Evolutionary conservation across 257 asterid species (phyloP).

Genomic region (Nicotiana tomentosiformis): DNA sequence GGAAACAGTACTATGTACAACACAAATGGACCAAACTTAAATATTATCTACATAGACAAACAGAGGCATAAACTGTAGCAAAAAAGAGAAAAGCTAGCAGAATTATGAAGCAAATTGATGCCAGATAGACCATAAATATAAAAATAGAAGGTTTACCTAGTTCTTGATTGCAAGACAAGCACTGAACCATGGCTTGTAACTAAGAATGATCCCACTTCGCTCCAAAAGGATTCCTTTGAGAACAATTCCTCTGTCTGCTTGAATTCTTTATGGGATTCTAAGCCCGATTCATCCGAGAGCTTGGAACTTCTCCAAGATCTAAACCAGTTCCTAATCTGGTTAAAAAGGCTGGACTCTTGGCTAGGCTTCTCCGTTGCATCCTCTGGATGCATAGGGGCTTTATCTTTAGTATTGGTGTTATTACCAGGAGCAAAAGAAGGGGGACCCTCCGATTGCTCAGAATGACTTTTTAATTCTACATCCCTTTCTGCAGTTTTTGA

Average conservation of each 20-base stretch:
- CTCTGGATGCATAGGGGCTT: conserved; percentile 14
- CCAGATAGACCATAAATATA: neutral
- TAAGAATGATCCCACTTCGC: conserved; percentile 49
- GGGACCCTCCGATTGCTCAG: conserved; percentile 17
- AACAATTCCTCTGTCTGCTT: conserved; percentile 26
- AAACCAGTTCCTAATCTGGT: conserved; percentile 29
- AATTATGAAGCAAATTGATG: neutral
- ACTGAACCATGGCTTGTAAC: conserved; percentile 40
- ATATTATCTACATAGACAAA: neutral
- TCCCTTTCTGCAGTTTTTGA: conserved; percentile 21
- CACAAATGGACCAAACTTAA: neutral
- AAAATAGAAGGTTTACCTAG: conserved; percentile 42
- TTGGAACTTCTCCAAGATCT: conserved; percentile 36
- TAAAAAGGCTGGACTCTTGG: conserved; percentile 21
- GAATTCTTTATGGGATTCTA: conserved; percentile 20
- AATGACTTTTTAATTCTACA: conserved; percentile 13
- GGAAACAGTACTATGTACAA: neutral
- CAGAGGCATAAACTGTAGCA: neutral
- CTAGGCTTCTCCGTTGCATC: conserved; percentile 18
- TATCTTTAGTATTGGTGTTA: conserved; percentile 19
- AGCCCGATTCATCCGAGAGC: conserved; percentile 18
- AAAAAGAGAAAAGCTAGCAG: conserved; percentile 5
- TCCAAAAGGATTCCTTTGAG: conserved; percentile 62
- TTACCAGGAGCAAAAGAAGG: conserved; percentile 40
- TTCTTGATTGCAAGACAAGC: conserved; percentile 41